phyloP scores from a whole-genome alignment of 345 rosid genomes.

The Pugionium dolabratum region DNA sequence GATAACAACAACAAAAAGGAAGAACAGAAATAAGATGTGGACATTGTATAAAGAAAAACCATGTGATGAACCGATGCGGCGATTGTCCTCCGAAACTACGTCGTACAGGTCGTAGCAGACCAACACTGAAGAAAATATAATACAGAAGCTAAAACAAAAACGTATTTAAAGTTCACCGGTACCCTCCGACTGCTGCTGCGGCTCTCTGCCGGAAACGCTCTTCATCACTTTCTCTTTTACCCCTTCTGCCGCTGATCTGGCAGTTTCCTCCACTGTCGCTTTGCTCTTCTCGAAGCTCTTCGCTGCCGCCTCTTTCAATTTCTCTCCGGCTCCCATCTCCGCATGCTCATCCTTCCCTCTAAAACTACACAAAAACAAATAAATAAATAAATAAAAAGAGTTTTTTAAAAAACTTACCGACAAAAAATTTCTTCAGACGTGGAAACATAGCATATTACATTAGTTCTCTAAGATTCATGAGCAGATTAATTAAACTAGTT shows the following conservation, averaged over 20 bases:
- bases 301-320: conserved; percentile 38
- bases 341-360: conserved; percentile 29
- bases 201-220: conserved; percentile 23
- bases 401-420: neutral
- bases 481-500: no score
- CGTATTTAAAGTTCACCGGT: conserved; percentile 27
- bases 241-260: conserved; percentile 36
- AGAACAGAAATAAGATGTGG: conserved; percentile 3
- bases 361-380: conserved; percentile 18
- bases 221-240: conserved; percentile 31
- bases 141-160: neutral
- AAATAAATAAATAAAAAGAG: neutral
- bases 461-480: no score
- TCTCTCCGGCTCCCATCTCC: conserved; percentile 29
- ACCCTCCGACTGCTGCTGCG: neutral
- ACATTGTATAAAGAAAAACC: conserved; percentile 1
- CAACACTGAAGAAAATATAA: no score
- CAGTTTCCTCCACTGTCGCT: conserved; percentile 40
- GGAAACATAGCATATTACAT: no score
- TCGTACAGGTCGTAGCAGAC: neutral
- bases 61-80: conserved; percentile 8
- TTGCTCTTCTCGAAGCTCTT: conserved; percentile 40
- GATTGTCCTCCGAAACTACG: conserved; percentile 7
- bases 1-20: neutral
- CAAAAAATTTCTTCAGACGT: no score